Conservation (phyloP, 805 yeast genomes). For the Saturnispora diversa region DNA sequence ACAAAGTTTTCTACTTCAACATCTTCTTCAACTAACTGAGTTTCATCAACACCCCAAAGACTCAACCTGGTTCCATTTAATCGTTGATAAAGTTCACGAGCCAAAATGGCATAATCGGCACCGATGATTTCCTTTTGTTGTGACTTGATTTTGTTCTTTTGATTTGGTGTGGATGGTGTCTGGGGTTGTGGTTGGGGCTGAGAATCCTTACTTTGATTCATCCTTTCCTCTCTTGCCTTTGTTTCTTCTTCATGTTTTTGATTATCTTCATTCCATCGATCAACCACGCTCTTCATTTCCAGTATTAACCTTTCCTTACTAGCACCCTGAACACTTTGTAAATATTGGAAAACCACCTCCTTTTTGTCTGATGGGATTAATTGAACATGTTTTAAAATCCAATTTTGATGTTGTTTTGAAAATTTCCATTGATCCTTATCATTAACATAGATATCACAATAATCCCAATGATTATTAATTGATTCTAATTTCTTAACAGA, state of each 20-base stretch:
- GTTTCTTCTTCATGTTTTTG: constrained; percentile 15
- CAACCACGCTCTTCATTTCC: constrained; percentile 40
- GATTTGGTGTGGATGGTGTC: too few relatives aligned
- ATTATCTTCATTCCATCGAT: constrained; percentile 44
- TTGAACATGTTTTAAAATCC: constrained; percentile 62
- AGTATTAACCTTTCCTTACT: constrained; percentile 49
- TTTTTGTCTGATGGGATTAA: constrained; percentile 47
- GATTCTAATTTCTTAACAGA: constrained; percentile 44
- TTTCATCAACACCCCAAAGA: constrained; percentile 9
- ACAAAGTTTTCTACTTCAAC: constrained; percentile 17
- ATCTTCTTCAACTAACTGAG: constrained; percentile 12
- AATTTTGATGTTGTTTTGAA: constrained; percentile 78
- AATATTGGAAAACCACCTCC: constrained; percentile 40
- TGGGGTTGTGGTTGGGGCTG: too few relatives aligned
- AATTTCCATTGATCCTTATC: constrained; percentile 69
- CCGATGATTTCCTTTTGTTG: constrained; percentile 5
- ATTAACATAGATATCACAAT: constrained; percentile 31
- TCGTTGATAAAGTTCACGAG: constrained; percentile 11
- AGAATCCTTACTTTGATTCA: background rate
- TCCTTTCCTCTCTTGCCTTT: background rate
- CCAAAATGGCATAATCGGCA: constrained; percentile 14
- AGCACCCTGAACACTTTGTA: constrained; percentile 63
- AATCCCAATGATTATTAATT: constrained; percentile 9
- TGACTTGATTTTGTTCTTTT: background rate
- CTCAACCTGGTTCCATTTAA: constrained; percentile 5